A percentile compares a stretch with the other conserved stretches of the same genome.
Conservation (phyloP, 1,139 yeast genomes). For the Tardiomyces depauwii region DNA sequence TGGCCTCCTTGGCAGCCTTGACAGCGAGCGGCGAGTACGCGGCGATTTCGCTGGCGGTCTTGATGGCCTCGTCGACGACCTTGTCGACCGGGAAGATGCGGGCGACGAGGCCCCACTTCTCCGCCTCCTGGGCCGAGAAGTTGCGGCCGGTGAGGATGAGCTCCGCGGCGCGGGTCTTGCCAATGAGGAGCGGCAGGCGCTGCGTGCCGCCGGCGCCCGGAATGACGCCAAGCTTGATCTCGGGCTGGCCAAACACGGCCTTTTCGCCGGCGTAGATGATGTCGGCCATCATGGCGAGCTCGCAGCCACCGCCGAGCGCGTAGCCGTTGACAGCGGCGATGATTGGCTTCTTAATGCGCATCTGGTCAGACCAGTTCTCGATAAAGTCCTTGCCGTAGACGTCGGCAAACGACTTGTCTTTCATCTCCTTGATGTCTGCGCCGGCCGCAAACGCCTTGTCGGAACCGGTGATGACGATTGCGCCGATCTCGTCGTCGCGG, state of each 20-base stretch:
- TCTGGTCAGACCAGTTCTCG: slow-evolving; percentile 28
- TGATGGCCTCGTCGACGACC: slow-evolving; percentile 33
- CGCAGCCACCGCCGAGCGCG: slow-evolving; percentile 46
- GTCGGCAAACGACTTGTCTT: slow-evolving; percentile 27
- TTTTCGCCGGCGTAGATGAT: slow-evolving; percentile 38
- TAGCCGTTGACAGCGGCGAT: slow-evolving; percentile 43
- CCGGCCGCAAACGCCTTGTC: slow-evolving; percentile 43
- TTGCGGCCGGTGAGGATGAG: slow-evolving; percentile 35
- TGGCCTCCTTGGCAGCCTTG: slow-evolving; percentile 36
- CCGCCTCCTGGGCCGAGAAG: slow-evolving; percentile 36
- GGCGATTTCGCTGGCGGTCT: slow-evolving; percentile 34
- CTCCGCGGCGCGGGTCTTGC: slow-evolving; percentile 40
- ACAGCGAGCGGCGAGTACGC: slow-evolving; percentile 33
- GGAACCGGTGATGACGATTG: slow-evolving; percentile 37
- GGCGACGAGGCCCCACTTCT: slow-evolving; percentile 39
- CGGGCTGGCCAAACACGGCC: slow-evolving; percentile 45
- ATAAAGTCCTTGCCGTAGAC: slow-evolving; percentile 28
- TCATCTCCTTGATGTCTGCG: slow-evolving; percentile 44
- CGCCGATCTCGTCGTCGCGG: slow-evolving; percentile 30
- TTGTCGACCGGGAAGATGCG: slow-evolving; percentile 30
- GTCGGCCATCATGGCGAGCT: slow-evolving; percentile 42
- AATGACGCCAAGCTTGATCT: slow-evolving; percentile 39
- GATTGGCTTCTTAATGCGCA: slow-evolving; percentile 32
- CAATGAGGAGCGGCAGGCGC: slow-evolving; percentile 35
- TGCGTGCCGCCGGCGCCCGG: slow-evolving; percentile 49